These are phyloP conservation scores for Vitellaria paradoxa DNA, from an alignment of 179 eudicot species.

Conservation along the genomic window DNA sequence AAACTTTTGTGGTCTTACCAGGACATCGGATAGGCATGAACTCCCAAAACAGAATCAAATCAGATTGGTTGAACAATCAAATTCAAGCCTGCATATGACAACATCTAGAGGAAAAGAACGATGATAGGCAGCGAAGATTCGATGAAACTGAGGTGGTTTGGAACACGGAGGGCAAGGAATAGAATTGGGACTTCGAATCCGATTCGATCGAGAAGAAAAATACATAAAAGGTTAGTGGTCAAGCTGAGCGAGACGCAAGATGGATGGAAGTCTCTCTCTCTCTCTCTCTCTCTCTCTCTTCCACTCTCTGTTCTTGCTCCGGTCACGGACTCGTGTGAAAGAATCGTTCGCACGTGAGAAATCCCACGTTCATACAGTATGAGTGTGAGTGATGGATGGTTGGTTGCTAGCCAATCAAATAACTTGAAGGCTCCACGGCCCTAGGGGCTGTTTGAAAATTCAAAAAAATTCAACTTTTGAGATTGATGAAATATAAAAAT, in stretches of 20 bases:
- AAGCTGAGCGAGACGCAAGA: neutral
- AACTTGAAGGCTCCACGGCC: too few relatives aligned
- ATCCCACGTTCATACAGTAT: too few relatives aligned
- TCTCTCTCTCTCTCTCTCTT: too few relatives aligned
- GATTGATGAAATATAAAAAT: too few relatives aligned
- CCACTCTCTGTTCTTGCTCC: neutral
- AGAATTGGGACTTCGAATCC: neutral
- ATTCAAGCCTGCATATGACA: neutral
- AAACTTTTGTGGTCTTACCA: neutral
- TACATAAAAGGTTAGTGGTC: neutral
- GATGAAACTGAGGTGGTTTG: neutral
- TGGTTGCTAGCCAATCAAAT: too few relatives aligned
- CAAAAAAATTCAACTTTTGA: too few relatives aligned
- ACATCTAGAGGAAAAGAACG: neutral
- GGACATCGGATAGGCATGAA: constrained; percentile 10
- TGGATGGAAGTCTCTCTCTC: neutral
- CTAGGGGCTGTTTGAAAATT: too few relatives aligned
- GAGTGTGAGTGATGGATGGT: too few relatives aligned
- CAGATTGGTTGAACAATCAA: neutral
- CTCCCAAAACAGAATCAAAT: constrained; percentile 1
- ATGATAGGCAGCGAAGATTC: neutral
- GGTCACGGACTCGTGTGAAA: neutral
- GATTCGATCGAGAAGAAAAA: neutral
- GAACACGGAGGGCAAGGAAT: neutral
- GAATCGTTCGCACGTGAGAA: constrained; percentile 2